These are phyloP conservation scores for Phytopythium chamaehyphon DNA, from an alignment of 352 stramenopile genomes.

Conservation along the genomic window DNA sequence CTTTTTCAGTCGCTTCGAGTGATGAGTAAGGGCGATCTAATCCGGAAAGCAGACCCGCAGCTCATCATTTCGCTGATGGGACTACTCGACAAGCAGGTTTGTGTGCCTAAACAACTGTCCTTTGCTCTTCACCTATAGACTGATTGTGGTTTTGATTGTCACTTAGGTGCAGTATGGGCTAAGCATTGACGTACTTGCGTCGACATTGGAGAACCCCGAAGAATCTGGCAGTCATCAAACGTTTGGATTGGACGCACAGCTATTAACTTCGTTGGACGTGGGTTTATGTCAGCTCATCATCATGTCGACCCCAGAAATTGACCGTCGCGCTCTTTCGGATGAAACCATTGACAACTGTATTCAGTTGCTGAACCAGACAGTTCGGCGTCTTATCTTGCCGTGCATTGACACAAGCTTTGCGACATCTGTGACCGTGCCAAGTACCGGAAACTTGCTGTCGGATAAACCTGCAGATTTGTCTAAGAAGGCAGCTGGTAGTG, in stretches of 20 bases:
- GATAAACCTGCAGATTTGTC: background rate
- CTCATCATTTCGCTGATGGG: conserved; percentile 55
- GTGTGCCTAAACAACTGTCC: background rate
- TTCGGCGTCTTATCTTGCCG: conserved; percentile 57
- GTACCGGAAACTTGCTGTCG: background rate
- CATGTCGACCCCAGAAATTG: conserved; percentile 63
- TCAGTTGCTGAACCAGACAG: conserved; percentile 50
- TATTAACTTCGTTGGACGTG: conserved; percentile 58
- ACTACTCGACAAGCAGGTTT: conserved; percentile 55
- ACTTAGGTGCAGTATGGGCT: conserved; percentile 3
- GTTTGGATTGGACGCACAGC: conserved; percentile 25
- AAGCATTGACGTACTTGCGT: conserved; percentile 1
- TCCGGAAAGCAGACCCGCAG: conserved; percentile 47
- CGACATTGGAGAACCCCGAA: background rate
- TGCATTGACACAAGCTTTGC: conserved; percentile 59
- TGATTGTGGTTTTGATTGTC: too few relatives aligned
- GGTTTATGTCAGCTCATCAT: conserved; percentile 70
- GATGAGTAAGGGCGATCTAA: conserved; percentile 60
- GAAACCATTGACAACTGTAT: conserved; percentile 83
- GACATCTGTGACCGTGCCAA: conserved; percentile 11
- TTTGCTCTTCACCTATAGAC: background rate
- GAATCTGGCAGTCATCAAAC: conserved; percentile 29
- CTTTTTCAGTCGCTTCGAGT: conserved; percentile 63
- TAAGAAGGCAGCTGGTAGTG: conserved; percentile 4
- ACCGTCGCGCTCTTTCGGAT: conserved; percentile 70